Percentiles rank a stretch among this genome's conserved stretches.
phyloP scores from a whole-genome alignment of 805 yeast species.

The Isabelozyma heimii region DNA sequence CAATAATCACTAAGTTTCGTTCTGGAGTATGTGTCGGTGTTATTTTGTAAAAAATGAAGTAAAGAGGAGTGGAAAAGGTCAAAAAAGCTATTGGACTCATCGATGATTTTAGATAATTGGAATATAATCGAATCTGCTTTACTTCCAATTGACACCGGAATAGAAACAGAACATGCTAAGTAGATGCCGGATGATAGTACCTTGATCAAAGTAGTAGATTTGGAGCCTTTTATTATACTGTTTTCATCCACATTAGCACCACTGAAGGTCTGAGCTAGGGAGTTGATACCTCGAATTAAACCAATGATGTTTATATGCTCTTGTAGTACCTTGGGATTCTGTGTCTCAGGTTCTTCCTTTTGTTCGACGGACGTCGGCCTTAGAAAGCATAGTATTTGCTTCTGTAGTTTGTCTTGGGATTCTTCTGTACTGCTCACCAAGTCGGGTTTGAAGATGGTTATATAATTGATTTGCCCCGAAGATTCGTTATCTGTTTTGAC shows the following conservation, averaged over 20 bases:
- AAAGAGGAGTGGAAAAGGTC: slow-evolving; percentile 25
- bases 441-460: slow-evolving; percentile 31
- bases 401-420: slow-evolving; percentile 23
- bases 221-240: slow-evolving; percentile 21
- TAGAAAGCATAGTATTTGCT: slow-evolving; percentile 33
- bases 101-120: slow-evolving; percentile 23
- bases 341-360: slow-evolving; percentile 2
- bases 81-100: slow-evolving; percentile 21
- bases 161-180: slow-evolving; percentile 25
- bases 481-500: neutral
- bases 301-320: slow-evolving; percentile 34
- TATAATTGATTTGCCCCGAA: slow-evolving; percentile 11
- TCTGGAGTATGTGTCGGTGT: slow-evolving; percentile 13
- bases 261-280: slow-evolving; percentile 26
- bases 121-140: slow-evolving; percentile 16
- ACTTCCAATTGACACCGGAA: slow-evolving; percentile 7
- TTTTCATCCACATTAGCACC: slow-evolving; percentile 2
- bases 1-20: slow-evolving; percentile 22
- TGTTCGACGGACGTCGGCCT: slow-evolving; percentile 5
- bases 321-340: slow-evolving; percentile 4
- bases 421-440: slow-evolving; percentile 22
- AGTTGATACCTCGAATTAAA: slow-evolving; percentile 32
- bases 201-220: slow-evolving; percentile 22
- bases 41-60: slow-evolving; percentile 9
- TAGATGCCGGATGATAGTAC: slow-evolving; percentile 22